Base-by-base conservation (phyloP, 2,329 filamentous ascomycete genomes). In the Fusarium udum region DNA sequence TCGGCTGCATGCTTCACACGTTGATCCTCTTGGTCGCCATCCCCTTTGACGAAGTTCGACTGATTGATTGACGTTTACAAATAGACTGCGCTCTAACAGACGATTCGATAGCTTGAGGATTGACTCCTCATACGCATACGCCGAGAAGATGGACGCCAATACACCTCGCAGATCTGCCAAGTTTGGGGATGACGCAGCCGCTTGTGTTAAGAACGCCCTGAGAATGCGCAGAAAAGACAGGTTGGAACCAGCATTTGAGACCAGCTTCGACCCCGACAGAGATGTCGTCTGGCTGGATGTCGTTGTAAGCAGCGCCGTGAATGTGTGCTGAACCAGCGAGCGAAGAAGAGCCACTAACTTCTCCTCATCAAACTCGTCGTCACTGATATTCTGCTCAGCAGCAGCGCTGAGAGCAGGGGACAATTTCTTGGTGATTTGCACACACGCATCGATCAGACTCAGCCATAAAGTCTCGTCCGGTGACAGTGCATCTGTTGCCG, bases 71-170 rank as follows among this genome's bases (percentile, higher is more conserved):
- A 99, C 94, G 72, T 93, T 92, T 45, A 92, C 89, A 78, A 98
- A 99, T 11, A 97, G 87, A 77, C 96, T 96, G 75, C 94, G 92
- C 71, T 97, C 95, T 0, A 99, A 87, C 63, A 99, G 90, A 8
- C 92, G 89, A 80, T 95, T 97, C 2, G 96, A 94, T 7, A 99
- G 89, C 4, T 89, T 87, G 26, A 99, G 87, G 22, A 99, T 93
- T 1, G 93, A 95, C 80, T 95, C 93, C 81, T 99, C 96, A 80
- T 98, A 98, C 1, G 95, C 92, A 80, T 99, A 99, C 0, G 96
- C 95, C 0, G 95, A 91, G 83, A 99, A 98, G 62, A 99, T 95
- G 18, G 95, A 96, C 2, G 90, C 87, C 4, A 99, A 88, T 2
- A 98, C 95, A 12, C 90, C 89, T 49, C 96, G 92, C 7, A 99